phyloP scores from a whole-genome alignment of 2,329 filamentous ascomycete genomes.

The Lasiodiplodia gonubiensis region DNA sequence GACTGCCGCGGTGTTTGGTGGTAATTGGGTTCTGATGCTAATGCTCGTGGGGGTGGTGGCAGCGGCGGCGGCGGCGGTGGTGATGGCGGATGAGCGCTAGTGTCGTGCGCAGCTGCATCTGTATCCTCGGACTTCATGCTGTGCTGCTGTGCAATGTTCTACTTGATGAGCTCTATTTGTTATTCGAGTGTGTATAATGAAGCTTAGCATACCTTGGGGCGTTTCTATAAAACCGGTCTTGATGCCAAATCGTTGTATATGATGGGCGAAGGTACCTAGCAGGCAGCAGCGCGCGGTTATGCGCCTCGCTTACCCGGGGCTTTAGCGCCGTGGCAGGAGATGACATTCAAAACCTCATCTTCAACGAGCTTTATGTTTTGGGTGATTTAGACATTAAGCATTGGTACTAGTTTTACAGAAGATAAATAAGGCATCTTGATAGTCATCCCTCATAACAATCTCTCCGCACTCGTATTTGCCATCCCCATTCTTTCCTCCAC shows the following conservation, averaged over 20 bases:
- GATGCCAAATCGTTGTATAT: background rate
- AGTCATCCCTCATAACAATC: background rate
- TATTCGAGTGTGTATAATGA: background rate
- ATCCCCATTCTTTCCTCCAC: background rate
- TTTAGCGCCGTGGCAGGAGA: no score
- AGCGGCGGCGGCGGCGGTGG: background rate
- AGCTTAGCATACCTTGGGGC: background rate
- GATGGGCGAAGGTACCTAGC: background rate
- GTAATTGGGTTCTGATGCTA: background rate
- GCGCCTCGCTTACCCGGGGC: background rate
- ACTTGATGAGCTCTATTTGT: background rate
- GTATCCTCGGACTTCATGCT: background rate
- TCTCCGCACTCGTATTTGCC: conserved; percentile 6
- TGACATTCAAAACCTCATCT: no score
- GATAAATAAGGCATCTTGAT: background rate
- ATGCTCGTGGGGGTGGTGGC: background rate
- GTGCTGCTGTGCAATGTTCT: background rate
- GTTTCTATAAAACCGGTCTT: background rate
- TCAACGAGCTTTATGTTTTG: no score
- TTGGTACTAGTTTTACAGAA: background rate
- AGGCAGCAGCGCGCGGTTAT: background rate
- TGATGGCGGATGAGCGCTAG: background rate
- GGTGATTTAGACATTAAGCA: no score
- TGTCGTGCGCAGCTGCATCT: background rate
- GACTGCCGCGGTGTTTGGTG: background rate